Percentiles rank a stretch among this genome's conserved stretches.
phyloP scores from a whole-genome alignment of 331 rosid species.

The Cucumis variabilis region DNA sequence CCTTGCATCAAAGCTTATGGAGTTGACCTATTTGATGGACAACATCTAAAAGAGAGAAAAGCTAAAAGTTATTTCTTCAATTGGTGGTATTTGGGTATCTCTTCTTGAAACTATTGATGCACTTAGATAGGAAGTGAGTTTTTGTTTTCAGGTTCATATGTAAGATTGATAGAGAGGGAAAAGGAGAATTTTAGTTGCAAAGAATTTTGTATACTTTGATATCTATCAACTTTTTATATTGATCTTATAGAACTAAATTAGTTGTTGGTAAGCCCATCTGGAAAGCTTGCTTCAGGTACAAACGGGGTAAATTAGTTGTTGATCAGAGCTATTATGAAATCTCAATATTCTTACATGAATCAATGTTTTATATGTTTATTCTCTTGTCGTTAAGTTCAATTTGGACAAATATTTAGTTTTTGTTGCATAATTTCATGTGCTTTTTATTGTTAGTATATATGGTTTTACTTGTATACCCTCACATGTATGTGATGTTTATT shows the following conservation, averaged over 20 bases:
- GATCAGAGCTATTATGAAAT: conserved; percentile 28
- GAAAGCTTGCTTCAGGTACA: conserved; percentile 82
- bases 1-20: neutral
- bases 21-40: neutral
- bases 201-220: too few species aligned
- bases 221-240: too few species aligned
- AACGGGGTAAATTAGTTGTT: conserved; percentile 66
- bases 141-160: too few species aligned
- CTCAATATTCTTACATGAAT: conserved; percentile 22
- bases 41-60: neutral
- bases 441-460: too few species aligned
- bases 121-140: too few species aligned
- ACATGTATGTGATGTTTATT: too few species aligned
- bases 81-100: neutral
- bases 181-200: too few species aligned
- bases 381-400: neutral
- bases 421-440: conserved; percentile 2
- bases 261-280: conserved; percentile 79
- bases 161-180: too few species aligned
- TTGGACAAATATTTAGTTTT: neutral
- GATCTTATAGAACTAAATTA: too few species aligned
- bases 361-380: conserved; percentile 24
- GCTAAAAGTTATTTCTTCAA: conserved; percentile 3
- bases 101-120: neutral
- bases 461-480: too few species aligned